Base-by-base conservation (phyloP, 495 filamentous ascomycete species). In the Tuber umbilicatum region DNA sequence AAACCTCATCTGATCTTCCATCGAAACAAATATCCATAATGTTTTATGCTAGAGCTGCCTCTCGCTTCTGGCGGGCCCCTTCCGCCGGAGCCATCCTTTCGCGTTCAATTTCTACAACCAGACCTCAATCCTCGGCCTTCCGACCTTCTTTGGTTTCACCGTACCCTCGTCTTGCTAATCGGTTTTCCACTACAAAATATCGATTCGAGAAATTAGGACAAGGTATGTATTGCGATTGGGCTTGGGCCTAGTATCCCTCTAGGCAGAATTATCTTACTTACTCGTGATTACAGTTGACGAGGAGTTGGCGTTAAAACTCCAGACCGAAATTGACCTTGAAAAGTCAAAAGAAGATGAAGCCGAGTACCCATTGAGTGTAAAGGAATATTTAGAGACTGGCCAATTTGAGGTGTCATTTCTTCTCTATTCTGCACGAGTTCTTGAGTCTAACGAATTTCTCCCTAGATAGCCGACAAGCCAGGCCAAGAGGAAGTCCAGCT, bases 401-500 rank as follows among this genome's bases (percentile, higher is more conserved):
- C 85, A 87, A 5, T 93, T 90, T 78, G 81, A 86, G 82, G 85
- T 87, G 73, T 16, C n/a, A 38, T 31, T 42, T 17, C 27, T 50
- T 21, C 68, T 27, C 69, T 27, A 23, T 38, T n/a, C 23, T 23
- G 31, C 16, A 37, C 21, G 21, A 60, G 38, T 67, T 64, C 37
- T 23, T 23, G 38, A 27, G 31, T 19, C 47, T n/a, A 27, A 39
- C 35, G 27, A 19, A 45, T 14, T 67, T 14, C n/a, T 7, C 14
- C 27, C 41, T 80, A 94, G 88, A 85, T 96, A 74, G 86, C 90
- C 82, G 94, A 97, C 83, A 87, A 86, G 45, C 86, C 89, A 60
- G 94, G 94, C 75, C 87, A 93, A 81, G 92, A 98, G 84, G 93
- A 97, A 75, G 92, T 99, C 78, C 84, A 90, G 55, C 87, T 99